phyloP scores from a whole-genome alignment of 2,329 filamentous ascomycete genomes.

The Allantophomopsis lycopodina region DNA sequence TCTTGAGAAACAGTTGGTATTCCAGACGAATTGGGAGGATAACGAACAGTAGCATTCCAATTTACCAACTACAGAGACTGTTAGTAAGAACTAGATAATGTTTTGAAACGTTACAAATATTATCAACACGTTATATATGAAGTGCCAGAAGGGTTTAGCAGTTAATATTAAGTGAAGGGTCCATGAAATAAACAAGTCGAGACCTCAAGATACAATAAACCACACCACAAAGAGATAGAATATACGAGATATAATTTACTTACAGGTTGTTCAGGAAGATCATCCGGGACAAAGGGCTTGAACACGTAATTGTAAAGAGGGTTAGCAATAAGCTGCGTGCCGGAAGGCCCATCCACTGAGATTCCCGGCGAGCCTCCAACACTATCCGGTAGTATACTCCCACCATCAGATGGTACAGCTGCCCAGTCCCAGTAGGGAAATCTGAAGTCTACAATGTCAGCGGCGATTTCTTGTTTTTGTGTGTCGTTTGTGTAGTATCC shows the following conservation, averaged over 20 bases:
- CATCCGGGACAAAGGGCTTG: constrained; percentile 34
- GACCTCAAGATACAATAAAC: no score
- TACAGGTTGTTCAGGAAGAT: constrained; percentile 47
- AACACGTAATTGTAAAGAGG: constrained; percentile 47
- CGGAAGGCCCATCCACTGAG: constrained; percentile 40
- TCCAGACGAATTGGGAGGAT: constrained; percentile 18
- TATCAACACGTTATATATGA: no score
- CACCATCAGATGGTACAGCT: constrained; percentile 29
- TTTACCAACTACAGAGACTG: constrained; percentile 31
- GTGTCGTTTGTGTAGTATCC: constrained; percentile 24
- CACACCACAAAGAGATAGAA: no score
- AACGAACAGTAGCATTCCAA: constrained; percentile 47
- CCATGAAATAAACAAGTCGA: no score
- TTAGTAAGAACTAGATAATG: not conserved
- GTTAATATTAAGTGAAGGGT: no score
- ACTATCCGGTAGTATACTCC: constrained; percentile 32
- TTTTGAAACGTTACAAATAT: no score
- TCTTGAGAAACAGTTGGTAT: constrained; percentile 36
- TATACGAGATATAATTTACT: constrained; percentile 12
- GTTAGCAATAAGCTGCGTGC: constrained; percentile 40
- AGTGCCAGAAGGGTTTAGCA: no score
- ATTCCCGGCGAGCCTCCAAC: constrained; percentile 28
- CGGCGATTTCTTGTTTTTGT: constrained; percentile 29
- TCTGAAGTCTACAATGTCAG: constrained; percentile 22
- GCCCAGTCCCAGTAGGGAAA: constrained; percentile 32